These are phyloP conservation scores for Monosporascus ibericus DNA, from an alignment of 2,329 filamentous ascomycete genomes.

Conservation along the genomic window DNA sequence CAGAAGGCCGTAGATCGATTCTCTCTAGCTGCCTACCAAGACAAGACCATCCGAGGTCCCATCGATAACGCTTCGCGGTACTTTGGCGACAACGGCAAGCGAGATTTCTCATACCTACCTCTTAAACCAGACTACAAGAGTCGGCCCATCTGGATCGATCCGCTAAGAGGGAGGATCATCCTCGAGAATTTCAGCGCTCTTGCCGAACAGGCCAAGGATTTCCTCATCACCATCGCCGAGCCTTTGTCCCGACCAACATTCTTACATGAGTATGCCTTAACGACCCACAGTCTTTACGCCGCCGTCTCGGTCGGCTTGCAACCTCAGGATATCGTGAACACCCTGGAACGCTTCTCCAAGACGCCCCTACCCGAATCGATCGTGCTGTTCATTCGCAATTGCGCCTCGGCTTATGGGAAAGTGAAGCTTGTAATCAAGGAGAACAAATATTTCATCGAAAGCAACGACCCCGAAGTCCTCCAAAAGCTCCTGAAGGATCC, in stretches of 20 bases:
- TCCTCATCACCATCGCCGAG: constrained; percentile 92
- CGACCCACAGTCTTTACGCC: constrained; percentile 87
- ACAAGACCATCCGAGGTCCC: constrained; percentile 34
- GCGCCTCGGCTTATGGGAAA: constrained; percentile 88
- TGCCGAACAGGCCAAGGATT: constrained; percentile 83
- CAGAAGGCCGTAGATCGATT: constrained; percentile 56
- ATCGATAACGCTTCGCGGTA: constrained; percentile 36
- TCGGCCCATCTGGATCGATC: constrained; percentile 91
- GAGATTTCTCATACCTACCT: constrained; percentile 74
- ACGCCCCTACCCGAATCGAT: constrained; percentile 79
- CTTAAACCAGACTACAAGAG: constrained; percentile 86
- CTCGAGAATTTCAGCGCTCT: constrained; percentile 90
- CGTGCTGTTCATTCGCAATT: constrained; percentile 68
- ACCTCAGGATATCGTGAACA: constrained; percentile 82
- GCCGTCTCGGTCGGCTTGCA: constrained; percentile 92
- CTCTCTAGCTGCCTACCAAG: constrained; percentile 46
- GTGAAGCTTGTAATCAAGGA: constrained; percentile 93
- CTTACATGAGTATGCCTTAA: constrained; percentile 90
- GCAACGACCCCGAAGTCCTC: constrained; percentile 77
- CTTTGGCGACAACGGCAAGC: constrained; percentile 37
- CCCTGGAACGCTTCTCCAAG: constrained; percentile 83
- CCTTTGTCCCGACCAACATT: constrained; percentile 84
- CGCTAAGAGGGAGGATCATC: constrained; percentile 77
- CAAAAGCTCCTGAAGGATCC: constrained; percentile 81
- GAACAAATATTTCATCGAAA: constrained; percentile 92